These are phyloP conservation scores for Lagerstroemia speciosa DNA, from an alignment of 345 rosid genomes.

Conservation along the genomic window DNA sequence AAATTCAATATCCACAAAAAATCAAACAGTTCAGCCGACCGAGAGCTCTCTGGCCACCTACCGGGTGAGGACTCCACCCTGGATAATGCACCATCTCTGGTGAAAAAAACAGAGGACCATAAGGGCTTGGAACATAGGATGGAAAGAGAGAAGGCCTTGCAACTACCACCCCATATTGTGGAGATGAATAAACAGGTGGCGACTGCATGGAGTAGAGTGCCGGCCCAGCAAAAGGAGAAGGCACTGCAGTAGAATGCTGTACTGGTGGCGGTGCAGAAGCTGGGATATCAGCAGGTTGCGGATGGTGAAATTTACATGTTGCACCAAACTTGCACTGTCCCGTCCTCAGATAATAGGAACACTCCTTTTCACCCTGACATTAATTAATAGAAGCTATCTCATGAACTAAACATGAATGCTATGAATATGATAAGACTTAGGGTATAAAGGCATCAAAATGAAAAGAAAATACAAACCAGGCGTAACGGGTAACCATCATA, in stretches of 20 bases:
- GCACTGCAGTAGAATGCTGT: constrained; percentile 34
- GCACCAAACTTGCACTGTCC: constrained; percentile 88
- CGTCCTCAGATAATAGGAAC: constrained; percentile 78
- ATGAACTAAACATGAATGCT: not conserved
- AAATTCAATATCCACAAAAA: not conserved
- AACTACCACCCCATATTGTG: constrained; percentile 61
- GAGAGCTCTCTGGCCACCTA: constrained; percentile 22
- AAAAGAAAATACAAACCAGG: constrained; percentile 1
- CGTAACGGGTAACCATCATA: constrained; percentile 72
- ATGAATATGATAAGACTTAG: constrained; percentile 28
- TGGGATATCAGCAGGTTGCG: constrained; percentile 50
- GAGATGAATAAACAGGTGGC: constrained; percentile 49
- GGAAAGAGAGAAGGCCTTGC: constrained; percentile 70
- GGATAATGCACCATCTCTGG: constrained; percentile 62
- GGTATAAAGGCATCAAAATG: not conserved
- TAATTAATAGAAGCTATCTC: constrained; percentile 1
- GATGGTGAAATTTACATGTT: constrained; percentile 87
- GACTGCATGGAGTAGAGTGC: constrained; percentile 54
- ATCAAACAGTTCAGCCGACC: not conserved
- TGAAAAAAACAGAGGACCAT: constrained; percentile 69
- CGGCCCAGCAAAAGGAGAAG: constrained; percentile 29
- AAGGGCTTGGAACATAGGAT: constrained; percentile 64
- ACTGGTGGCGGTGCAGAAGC: constrained; percentile 41
- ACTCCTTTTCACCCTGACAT: constrained; percentile 82
- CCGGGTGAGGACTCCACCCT: constrained; percentile 74